phyloP scores from a whole-genome alignment of 2,329 filamentous ascomycete species.

The Catunica adiposa region DNA sequence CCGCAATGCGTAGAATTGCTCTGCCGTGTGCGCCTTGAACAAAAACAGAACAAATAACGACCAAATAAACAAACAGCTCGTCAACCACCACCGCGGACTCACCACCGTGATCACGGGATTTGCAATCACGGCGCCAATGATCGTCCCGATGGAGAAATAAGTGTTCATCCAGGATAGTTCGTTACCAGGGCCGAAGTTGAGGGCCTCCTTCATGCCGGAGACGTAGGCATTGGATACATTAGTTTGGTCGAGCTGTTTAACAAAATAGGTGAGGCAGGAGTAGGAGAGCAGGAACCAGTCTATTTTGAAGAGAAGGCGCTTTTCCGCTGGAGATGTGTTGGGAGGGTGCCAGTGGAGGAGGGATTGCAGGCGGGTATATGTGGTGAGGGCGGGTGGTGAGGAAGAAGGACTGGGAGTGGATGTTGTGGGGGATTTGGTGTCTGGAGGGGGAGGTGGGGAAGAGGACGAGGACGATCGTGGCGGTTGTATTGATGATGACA shows the following conservation, averaged over 20 bases:
- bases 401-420: background rate
- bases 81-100: constrained; percentile 27
- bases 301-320: constrained; percentile 31
- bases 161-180: constrained; percentile 27
- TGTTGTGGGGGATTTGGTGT: background rate
- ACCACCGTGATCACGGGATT: constrained; percentile 30
- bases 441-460: background rate
- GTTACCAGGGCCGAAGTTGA: constrained; percentile 14
- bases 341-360: constrained; percentile 28
- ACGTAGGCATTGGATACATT: constrained; percentile 24
- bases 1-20: constrained; percentile 30
- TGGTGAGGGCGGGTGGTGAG: background rate
- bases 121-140: constrained; percentile 27
- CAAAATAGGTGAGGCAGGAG: constrained; percentile 41
- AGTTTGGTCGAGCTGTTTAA: constrained; percentile 29
- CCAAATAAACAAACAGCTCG: constrained; percentile 24
- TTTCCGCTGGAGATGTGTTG: constrained; percentile 25
- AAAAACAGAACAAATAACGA: constrained; percentile 26
- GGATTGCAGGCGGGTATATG: background rate
- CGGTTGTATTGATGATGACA: no score
- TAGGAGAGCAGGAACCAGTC: constrained; percentile 40
- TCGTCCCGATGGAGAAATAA: constrained; percentile 30
- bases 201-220: constrained; percentile 19
- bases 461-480: no score
- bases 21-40: constrained; percentile 24